Percentiles rank a stretch among this genome's conserved stretches.
phyloP scores from a whole-genome alignment of 2,329 filamentous ascomycete genomes.

The Gnomoniopsis sp. region DNA sequence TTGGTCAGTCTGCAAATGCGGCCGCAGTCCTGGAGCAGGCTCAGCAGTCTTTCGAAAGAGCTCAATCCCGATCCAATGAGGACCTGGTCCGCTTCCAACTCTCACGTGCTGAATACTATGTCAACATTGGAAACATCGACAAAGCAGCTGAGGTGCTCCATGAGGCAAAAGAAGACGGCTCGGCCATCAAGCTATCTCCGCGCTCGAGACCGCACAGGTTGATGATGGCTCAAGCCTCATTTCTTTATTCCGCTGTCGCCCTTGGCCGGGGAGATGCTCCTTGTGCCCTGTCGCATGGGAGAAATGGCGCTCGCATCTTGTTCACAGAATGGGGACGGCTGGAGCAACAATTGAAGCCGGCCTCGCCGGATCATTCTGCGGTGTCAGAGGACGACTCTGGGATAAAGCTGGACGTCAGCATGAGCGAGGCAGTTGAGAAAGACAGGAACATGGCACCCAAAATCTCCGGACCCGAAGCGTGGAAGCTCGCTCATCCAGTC shows the following conservation, averaged over 20 bases:
- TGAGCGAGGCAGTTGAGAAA: conserved; percentile 22
- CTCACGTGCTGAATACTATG: conserved; percentile 69
- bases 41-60: conserved; percentile 16
- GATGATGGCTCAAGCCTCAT: conserved; percentile 56
- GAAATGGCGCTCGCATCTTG: conserved; percentile 53
- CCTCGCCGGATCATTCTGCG: conserved; percentile 23
- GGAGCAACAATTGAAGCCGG: conserved; percentile 36
- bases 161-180: conserved; percentile 35
- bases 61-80: conserved; percentile 30
- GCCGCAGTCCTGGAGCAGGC: conserved; percentile 39
- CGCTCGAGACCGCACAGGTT: conserved; percentile 38
- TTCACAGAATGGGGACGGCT: conserved; percentile 55
- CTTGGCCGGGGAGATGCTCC: conserved; percentile 60
- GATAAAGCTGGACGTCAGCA: conserved; percentile 1
- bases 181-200: conserved; percentile 23
- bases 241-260: conserved; percentile 62
- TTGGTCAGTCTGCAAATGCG: conserved; percentile 51
- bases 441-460: conserved; percentile 20
- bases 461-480: conserved; percentile 65
- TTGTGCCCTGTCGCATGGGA: conserved; percentile 54
- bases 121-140: conserved; percentile 62
- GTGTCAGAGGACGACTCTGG: conserved; percentile 7
- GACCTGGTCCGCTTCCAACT: conserved; percentile 58
- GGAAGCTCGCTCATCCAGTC: conserved; percentile 73
- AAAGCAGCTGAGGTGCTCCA: conserved; percentile 49